Base-by-base conservation (phyloP, 164 flowering plant genomes). In the Umbilicus rupestris region DNA sequence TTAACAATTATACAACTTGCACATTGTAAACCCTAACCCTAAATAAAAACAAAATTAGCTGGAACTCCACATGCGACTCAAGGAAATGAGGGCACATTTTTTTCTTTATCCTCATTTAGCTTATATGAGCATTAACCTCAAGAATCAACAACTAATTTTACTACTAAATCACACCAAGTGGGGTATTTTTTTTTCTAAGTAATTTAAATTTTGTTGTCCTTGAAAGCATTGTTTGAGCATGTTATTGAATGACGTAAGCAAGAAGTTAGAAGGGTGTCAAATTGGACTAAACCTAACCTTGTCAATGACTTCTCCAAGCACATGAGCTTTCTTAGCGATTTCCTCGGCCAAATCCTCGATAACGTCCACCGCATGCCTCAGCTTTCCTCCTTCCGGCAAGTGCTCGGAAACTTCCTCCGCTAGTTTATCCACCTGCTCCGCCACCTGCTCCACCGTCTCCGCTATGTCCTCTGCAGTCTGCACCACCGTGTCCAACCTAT, bases 251-350 rank as follows among this genome's bases (percentile, higher is more conserved):
- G 8, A 3, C 15, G 29, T 24, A 24, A 52, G 33, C 60, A 55
- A 28, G 19, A 28, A 19, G 8, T 14, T 20, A 24, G 58, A 19
- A 47, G 22, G 52, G 16, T 15, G 22, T n/a, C 55, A 47, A 7
- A 1, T 47, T 47, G 14, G 29, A 55, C 14, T 22, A 50, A 50
- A 22, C 22, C 57, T 50, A 55, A 55, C 60, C 60, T 55, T 55
- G 60, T 55, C 60, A 55, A 55, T 55, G 60, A 55, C 60, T 28
- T 55, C 60, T 26, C 60, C 60, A 26, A 55, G 33, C 31, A 55
- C 28, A 55, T 55, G 60, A 55, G 60, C 60, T 55, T 55, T 16
- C 31, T 55, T 55, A 1, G 60, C 60, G 11, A 33, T 55, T 55
- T 14, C 60, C 60, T 55, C 60, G 10, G 60, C 60, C 60, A 55